Percentiles rank a stretch among this genome's conserved stretches.
Evolutionary conservation across 148 eudicot species (phyloP).

Genomic region (Oxyria digyna): DNA sequence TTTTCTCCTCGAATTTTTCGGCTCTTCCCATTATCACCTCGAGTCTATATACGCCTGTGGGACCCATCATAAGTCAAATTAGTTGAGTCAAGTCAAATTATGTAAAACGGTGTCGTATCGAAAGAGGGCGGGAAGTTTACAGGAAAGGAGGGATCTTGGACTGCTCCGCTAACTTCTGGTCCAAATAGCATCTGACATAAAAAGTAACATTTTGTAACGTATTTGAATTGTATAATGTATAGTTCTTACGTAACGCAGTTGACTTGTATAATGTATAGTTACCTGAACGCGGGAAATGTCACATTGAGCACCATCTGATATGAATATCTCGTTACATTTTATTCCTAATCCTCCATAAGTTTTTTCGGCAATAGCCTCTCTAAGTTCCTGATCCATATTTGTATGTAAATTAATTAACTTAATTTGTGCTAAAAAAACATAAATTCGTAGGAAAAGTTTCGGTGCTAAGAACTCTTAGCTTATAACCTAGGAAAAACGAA

Average conservation of each 20-base stretch:
- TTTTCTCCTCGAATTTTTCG: slow-evolving; percentile 33
- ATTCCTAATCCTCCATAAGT: slow-evolving; percentile 32
- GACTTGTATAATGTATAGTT: no score
- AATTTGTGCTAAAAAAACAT: no score
- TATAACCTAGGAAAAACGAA: no score
- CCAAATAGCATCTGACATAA: slow-evolving; percentile 54
- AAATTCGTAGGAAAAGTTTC: no score
- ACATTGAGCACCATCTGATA: slow-evolving; percentile 84
- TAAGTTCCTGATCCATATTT: slow-evolving; percentile 35
- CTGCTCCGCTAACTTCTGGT: slow-evolving; percentile 47
- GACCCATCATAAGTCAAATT: no score
- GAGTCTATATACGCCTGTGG: slow-evolving; percentile 80
- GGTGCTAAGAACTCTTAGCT: no score
- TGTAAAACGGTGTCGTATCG: no score
- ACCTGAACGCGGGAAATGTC: slow-evolving; percentile 88
- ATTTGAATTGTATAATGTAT: no score
- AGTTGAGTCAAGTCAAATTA: no score
- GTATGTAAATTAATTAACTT: no score
- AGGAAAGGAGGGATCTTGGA: slow-evolving; percentile 87
- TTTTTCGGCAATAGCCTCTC: slow-evolving; percentile 51
- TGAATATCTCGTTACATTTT: slow-evolving; percentile 41
- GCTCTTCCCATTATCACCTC: slow-evolving; percentile 79
- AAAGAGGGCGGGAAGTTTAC: slow-evolving; percentile 18
- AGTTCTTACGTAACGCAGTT: no score
- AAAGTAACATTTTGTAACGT: neutral